These are phyloP conservation scores for Asterochloris sp. DNA, from an alignment of 139 green algal genomes.

Conservation along the genomic window DNA sequence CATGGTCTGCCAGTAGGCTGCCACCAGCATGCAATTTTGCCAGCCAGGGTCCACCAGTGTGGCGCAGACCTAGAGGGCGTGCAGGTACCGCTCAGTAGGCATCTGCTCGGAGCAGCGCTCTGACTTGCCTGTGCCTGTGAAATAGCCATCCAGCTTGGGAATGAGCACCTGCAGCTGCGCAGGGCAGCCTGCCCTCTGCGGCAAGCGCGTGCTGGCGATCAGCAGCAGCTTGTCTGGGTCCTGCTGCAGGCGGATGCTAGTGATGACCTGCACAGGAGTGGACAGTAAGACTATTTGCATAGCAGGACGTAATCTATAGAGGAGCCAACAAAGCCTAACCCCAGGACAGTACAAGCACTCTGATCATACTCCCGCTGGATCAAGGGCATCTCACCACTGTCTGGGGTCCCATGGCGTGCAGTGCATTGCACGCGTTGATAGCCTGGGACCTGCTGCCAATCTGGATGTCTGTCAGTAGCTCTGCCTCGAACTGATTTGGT, in stretches of 20 bases:
- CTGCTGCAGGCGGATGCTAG: constrained; percentile 31
- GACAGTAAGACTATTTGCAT: not conserved
- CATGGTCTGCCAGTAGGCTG: not conserved
- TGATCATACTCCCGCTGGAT: not conserved
- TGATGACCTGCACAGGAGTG: constrained; percentile 41
- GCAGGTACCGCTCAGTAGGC: not conserved
- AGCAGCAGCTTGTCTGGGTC: constrained; percentile 46
- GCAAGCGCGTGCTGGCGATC: constrained; percentile 54
- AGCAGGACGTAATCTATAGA: not conserved
- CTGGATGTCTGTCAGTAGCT: constrained; percentile 64
- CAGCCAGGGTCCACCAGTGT: not conserved
- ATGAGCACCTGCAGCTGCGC: constrained; percentile 34
- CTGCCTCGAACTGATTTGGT: constrained; percentile 90
- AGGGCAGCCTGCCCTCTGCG: constrained; percentile 34
- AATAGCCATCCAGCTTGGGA: constrained; percentile 62
- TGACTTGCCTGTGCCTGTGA: constrained; percentile 74
- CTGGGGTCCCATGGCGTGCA: constrained; percentile 62
- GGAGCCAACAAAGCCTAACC: not conserved
- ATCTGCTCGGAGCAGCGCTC: not conserved
- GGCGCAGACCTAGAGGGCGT: not conserved
- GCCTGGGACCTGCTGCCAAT: constrained; percentile 57
- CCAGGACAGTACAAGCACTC: not conserved
- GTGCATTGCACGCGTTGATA: constrained; percentile 47
- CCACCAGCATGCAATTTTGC: not conserved
- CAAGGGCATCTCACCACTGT: constrained; percentile 61